Evolutionary conservation across 1,139 yeast genomes (phyloP).

Genomic region (Yamadazyma siamensis): DNA sequence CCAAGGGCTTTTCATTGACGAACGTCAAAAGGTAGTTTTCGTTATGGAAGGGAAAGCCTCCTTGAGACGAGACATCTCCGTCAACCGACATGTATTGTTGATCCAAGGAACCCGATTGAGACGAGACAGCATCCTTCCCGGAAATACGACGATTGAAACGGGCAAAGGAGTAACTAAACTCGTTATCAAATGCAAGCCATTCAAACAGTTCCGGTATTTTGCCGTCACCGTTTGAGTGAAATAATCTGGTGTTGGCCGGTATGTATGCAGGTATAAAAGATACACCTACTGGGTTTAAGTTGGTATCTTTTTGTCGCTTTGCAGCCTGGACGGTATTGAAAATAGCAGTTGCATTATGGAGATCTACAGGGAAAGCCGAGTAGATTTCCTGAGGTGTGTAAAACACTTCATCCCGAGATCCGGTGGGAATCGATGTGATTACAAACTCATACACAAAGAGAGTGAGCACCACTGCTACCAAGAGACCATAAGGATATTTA

Average conservation of each 20-base stretch:
- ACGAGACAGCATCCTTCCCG: constrained; percentile 7
- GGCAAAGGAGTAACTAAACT: constrained; percentile 50
- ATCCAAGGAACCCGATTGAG: constrained; percentile 2
- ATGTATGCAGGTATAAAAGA: constrained; percentile 53
- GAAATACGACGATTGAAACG: constrained; percentile 9
- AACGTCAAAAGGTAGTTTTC: constrained; percentile 34
- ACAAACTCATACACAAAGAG: too few relatives aligned
- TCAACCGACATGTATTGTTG: not conserved
- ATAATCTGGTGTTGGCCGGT: constrained; percentile 52
- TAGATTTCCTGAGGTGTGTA: too few relatives aligned
- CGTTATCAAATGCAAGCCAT: constrained; percentile 60
- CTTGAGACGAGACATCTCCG: not conserved
- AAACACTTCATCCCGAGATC: too few relatives aligned
- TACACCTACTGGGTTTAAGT: constrained; percentile 52
- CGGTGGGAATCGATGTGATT: too few relatives aligned
- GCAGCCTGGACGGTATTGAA: constrained; percentile 52
- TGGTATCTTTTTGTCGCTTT: constrained; percentile 45
- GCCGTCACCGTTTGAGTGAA: constrained; percentile 39
- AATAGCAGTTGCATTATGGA: constrained; percentile 47
- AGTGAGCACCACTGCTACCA: too few relatives aligned
- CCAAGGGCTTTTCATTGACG: constrained; percentile 39
- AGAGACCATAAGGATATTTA: too few relatives aligned
- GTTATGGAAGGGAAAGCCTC: constrained; percentile 4
- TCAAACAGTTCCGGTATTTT: constrained; percentile 42
- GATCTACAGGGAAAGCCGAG: constrained; percentile 25